phyloP scores from a whole-genome alignment of 768 basidiomycete species.

The Tubosaeta sp. region DNA sequence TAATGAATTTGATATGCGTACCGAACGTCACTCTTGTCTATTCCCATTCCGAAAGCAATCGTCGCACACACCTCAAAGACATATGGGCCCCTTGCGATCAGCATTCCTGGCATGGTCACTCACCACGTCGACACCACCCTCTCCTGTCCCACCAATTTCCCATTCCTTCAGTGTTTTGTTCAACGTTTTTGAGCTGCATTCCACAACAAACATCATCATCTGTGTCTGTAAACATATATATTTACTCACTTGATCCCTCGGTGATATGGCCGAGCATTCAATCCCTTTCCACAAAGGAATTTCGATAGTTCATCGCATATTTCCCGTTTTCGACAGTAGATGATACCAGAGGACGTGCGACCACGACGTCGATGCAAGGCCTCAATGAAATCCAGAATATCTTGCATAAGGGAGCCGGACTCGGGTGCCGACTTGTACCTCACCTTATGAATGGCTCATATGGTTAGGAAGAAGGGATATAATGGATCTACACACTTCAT shows the following conservation, averaged over 20 bases:
- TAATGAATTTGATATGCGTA: constrained; percentile 18
- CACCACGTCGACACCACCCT: constrained; percentile 60
- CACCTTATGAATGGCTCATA: constrained; percentile 38
- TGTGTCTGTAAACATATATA: neutral
- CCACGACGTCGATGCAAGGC: constrained; percentile 57
- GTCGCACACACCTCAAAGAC: constrained; percentile 65
- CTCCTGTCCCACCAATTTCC: constrained; percentile 50
- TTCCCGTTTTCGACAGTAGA: constrained; percentile 68
- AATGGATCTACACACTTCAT: constrained; percentile 50
- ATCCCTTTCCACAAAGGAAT: constrained; percentile 61
- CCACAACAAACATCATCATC: neutral
- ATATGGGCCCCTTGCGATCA: neutral
- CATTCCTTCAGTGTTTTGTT: constrained; percentile 55
- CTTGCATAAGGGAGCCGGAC: constrained; percentile 52
- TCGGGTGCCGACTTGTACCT: constrained; percentile 57
- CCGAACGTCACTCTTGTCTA: constrained; percentile 79
- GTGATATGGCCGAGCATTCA: constrained; percentile 72
- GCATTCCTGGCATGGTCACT: constrained; percentile 16
- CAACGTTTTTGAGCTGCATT: constrained; percentile 42
- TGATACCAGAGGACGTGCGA: constrained; percentile 45
- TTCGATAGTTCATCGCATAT: constrained; percentile 62
- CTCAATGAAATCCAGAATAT: constrained; percentile 63
- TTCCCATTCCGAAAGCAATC: constrained; percentile 83
- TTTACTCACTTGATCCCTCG: constrained; percentile 53
- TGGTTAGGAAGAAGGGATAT: neutral